Evolutionary conservation across 768 basidiomycete genomes (phyloP).

Genomic region (Rhizopogon vinicolor): DNA sequence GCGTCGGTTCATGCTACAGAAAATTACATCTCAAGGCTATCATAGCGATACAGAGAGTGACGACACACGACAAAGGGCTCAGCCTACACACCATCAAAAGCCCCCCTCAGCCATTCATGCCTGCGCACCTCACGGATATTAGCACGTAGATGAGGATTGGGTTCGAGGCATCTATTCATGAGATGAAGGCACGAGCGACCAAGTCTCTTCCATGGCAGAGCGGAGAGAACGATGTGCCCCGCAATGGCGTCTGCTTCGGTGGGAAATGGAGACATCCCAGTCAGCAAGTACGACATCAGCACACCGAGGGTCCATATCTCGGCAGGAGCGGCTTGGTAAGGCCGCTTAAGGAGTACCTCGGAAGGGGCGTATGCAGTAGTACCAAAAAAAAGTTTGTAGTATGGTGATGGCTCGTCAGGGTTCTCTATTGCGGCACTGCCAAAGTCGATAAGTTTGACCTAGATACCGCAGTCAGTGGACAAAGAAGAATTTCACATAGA

Average conservation of each 20-base stretch:
- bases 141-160: slow-evolving; percentile 75
- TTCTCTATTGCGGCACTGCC: slow-evolving; percentile 82
- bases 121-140: slow-evolving; percentile 75
- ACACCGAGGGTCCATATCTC: slow-evolving; percentile 97
- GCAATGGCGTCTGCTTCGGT: slow-evolving; percentile 76
- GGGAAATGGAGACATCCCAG: slow-evolving; percentile 90
- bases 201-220: slow-evolving; percentile 31
- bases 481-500: neutral
- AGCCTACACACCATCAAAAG: slow-evolving; percentile 16
- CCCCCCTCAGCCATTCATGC: slow-evolving; percentile 73
- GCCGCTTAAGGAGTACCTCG: slow-evolving; percentile 84
- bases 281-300: slow-evolving; percentile 90
- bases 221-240: slow-evolving; percentile 53
- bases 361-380: slow-evolving; percentile 95
- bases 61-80: neutral
- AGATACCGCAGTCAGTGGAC: slow-evolving; percentile 12
- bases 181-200: slow-evolving; percentile 53
- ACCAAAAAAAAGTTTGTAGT: slow-evolving; percentile 81
- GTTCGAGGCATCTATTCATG: slow-evolving; percentile 77
- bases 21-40: neutral
- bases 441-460: slow-evolving; percentile 96
- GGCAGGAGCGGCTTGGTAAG: slow-evolving; percentile 89
- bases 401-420: slow-evolving; percentile 55
- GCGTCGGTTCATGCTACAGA: neutral
- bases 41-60: neutral